Evolutionary conservation across 805 yeast genomes (phyloP), one percentile per base, ranked within the genome.

Genomic region (Sugiyamaella americana): DNA sequence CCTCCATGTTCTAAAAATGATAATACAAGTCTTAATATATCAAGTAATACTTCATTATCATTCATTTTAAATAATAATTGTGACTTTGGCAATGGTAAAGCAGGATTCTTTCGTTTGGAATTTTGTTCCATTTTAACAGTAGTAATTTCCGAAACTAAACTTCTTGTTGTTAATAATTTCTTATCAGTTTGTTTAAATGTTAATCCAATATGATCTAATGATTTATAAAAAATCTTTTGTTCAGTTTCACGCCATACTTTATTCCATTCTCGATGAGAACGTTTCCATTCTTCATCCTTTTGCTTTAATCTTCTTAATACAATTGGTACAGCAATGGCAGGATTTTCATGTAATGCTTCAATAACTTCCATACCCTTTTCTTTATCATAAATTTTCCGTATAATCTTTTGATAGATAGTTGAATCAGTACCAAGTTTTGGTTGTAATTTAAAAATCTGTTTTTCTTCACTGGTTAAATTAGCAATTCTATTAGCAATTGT

Each of bases 201-300:
- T 58, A 93, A 74, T 1, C 99, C 98, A 52, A 91, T 71, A 64
- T 93, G 98, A 63, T 93, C 99, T 54, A 93, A 72, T 2, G 96
- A 86, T 65, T 93, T 93, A 71, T 80, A 87, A 64, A 85, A 89
- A 0, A 88, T 95, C 59, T 87, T 89, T 61, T 89, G 96, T 65
- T 93, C 98, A 68, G 94, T 80, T 67, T 91, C 98, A 61, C 99
- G 80, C 99, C 99, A 93, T 11, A 88, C 95, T 63, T 91, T 91
- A 67, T 91, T 91, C 98, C 98, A 93, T 64, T 93, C 98, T 58
- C 98, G 79, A 59, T 91, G 98, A 1, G 96, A 89, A 52, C 96
- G 79, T 65, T 87, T 85, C 99, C 99, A 93, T 67, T 93, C 98
- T 66, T 93, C 98, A 63, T 93, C 98, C 67, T 93, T 93, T 67